Conservation (phyloP, 176 grass and related monocot genomes). For the Oryza rufipogon region DNA sequence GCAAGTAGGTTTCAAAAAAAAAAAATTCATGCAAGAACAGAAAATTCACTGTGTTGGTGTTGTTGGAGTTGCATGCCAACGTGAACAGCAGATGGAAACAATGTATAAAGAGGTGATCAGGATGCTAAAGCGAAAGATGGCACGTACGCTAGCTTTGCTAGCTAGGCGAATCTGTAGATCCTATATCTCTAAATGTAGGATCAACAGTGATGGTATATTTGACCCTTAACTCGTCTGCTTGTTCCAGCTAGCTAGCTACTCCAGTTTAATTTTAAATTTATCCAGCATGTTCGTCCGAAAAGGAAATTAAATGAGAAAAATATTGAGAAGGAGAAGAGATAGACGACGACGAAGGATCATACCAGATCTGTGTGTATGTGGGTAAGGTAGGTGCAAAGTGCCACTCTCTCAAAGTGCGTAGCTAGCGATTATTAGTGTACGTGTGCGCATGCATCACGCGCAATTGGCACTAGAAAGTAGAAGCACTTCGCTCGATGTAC, state of each 20-base stretch:
- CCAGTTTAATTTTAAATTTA: background rate
- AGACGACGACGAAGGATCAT: too few relatives aligned
- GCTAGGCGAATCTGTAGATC: background rate
- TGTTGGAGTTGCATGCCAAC: background rate
- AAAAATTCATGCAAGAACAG: background rate
- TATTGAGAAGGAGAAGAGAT: background rate
- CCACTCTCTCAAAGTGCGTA: background rate
- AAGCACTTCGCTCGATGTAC: too few relatives aligned
- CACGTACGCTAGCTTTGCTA: background rate
- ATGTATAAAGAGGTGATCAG: conserved; percentile 1
- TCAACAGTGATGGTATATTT: background rate
- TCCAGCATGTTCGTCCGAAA: background rate
- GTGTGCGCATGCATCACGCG: too few relatives aligned
- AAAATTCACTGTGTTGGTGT: background rate
- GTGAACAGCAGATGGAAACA: background rate
- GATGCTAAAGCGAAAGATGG: conserved; percentile 27
- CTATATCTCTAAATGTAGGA: background rate
- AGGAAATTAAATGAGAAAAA: background rate
- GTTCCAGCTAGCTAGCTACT: background rate
- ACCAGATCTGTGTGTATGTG: background rate
- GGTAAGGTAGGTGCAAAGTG: background rate
- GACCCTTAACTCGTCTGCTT: background rate
- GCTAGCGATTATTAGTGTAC: background rate
- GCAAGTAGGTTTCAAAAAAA: too few relatives aligned
- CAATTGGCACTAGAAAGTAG: too few relatives aligned